Base-by-base conservation (phyloP, 2,329 filamentous ascomycete genomes). In the Fusarium illudens region DNA sequence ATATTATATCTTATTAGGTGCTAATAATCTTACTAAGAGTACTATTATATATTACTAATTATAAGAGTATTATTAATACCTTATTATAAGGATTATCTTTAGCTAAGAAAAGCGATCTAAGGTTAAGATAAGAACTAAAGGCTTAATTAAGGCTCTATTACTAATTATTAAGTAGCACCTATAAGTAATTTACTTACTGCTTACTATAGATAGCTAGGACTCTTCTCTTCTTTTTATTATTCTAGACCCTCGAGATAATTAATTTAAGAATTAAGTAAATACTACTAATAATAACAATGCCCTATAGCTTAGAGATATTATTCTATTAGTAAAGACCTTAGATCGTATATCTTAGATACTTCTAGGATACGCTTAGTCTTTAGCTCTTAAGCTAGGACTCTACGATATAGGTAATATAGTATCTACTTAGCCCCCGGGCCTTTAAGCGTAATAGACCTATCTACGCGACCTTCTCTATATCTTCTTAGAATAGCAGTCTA, bases 341-440 rank as follows among this genome's bases (percentile, higher is more conserved):
- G 67, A 68, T 17, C 85, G 85, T 3, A 87, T 88, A 85, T 87
- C 85, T 1, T 88, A 86, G 86, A 87, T 87, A 82, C 70, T 87
- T 19, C 80, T 88, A 37, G 86, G 86, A 9, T 68, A 64, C 2
- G 57, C 58, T 4, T 55, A 68, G 7, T 65, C 66, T n/a, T 27
- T 67, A 20, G 66, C 64, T 4, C 66, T 67, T 3, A 64, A 68
- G 11, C 27, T 68, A 11, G 66, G 61, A 0, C 20, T 68, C 2
- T 67, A 64, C 19, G 66, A 68, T n/a, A 39, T 22, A 1, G 49
- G 39, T 4, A 51, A 65, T 8, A 29, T 32, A 22, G 15, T 7
- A 10, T 22, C 44, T 6, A 12, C 17, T 15, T 42, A 58, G 19
- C 54, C 54, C 42, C 53, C 39, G 10, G 17, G 33, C 8, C 33